phyloP scores from a whole-genome alignment of 805 yeast species.

The Groenewaldozyma tartarivorans region DNA sequence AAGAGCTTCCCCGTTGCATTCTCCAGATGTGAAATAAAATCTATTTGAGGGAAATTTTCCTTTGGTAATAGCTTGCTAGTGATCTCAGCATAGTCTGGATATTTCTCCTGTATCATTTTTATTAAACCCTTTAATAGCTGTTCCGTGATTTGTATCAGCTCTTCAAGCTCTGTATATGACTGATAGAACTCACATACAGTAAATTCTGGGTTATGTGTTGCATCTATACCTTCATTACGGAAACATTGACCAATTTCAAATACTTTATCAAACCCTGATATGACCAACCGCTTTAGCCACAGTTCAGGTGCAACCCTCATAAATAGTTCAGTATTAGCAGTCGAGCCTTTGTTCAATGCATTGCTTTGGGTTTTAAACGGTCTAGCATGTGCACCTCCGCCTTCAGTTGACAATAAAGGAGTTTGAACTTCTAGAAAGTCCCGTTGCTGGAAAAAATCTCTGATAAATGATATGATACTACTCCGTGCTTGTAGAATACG shows the following conservation, averaged over 20 bases:
- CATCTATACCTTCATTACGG: constrained; percentile 88
- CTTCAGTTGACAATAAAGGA: constrained; percentile 59
- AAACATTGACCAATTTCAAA: constrained; percentile 87
- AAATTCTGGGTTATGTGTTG: constrained; percentile 91
- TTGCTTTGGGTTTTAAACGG: constrained; percentile 58
- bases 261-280: constrained; percentile 78
- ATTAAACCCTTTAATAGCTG: constrained; percentile 39
- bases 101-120: constrained; percentile 19
- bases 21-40: constrained; percentile 61
- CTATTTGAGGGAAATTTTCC: constrained; percentile 36
- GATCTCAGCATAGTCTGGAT: constrained; percentile 9
- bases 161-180: constrained; percentile 54
- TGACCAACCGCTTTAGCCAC: constrained; percentile 78
- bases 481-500: constrained; percentile 44
- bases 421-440: constrained; percentile 80
- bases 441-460: constrained; percentile 44
- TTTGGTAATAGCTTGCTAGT: constrained; percentile 10
- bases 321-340: constrained; percentile 32
- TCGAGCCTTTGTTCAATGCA: constrained; percentile 10
- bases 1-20: constrained; percentile 37
- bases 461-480: constrained; percentile 42
- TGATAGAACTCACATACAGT: constrained; percentile 85
- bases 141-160: constrained; percentile 58
- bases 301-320: constrained; percentile 91
- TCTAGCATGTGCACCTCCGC: constrained; percentile 89